Base-by-base conservation (phyloP, 2,329 filamentous ascomycete genomes). In the Leptographium wingfieldii region DNA sequence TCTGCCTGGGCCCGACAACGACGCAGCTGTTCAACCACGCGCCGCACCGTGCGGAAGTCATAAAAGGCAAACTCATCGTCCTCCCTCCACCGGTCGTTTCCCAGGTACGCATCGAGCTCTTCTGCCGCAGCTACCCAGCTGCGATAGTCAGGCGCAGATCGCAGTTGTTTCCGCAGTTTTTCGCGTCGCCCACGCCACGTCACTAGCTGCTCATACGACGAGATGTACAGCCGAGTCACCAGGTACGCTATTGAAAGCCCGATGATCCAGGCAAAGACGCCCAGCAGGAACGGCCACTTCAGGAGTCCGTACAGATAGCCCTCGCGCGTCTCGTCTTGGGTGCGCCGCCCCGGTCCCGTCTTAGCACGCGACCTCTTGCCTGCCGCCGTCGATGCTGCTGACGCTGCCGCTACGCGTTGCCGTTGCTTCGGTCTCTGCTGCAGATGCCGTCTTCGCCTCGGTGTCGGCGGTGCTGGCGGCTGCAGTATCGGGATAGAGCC, bases 271-370 rank as follows among this genome's bases (percentile, higher is more conserved):
- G 84, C 82, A 55, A 87, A 79, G 2, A 96, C 90, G 49, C 88
- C 80, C 40, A 91, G 72, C 40, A 99, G 78, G 65, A 99, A 81
- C 2, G 94, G 94, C 87, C 92, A 97, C 72, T 97, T 96, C 57
- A 95, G 77, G 53, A 99, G 71, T 1, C 82, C 83, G 71, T 99
- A 99, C 12, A 96, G 80, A 69, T 94, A 90, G 25, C 94, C 94
- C 74, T 99, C 94, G 65, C 94, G 80, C 2, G 92, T 97, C 77
- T 99, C 94, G 70, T 99, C 94, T 68, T 85, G 89, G 64, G 83
- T 87, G 61, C 87, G 78, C 25, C 79, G 79, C 35, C 81, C 79
- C 11, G 38, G 33, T 14, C 61, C 59, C 1, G 56, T 12, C 53
- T 60, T 62, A 57, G 60, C 58, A 11, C 63, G 59, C 6, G 60